phyloP scores from a whole-genome alignment of 805 yeast species.

The Sugiyamaella lignohabitans region DNA sequence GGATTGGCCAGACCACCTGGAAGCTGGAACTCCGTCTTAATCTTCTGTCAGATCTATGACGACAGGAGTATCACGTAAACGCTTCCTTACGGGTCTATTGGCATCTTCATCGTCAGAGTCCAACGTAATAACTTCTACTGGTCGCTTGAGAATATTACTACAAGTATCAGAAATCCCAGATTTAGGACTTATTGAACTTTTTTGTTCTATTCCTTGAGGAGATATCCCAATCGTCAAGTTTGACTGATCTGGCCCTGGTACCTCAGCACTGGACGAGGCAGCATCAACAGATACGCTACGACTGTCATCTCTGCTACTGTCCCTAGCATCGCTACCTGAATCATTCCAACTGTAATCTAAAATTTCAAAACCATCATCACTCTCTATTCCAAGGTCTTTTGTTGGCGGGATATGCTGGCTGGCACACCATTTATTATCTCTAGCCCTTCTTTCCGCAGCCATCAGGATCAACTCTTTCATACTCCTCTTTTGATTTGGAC shows the following conservation, averaged over 20 bases:
- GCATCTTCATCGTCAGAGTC: background rate
- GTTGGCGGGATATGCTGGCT: slow-evolving; percentile 3
- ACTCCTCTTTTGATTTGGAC: slow-evolving; percentile 25
- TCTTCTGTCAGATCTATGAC: background rate
- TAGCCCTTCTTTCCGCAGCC: slow-evolving; percentile 56
- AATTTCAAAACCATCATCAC: slow-evolving; percentile 4
- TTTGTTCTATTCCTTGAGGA: background rate
- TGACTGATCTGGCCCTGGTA: background rate
- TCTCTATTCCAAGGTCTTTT: slow-evolving; percentile 13
- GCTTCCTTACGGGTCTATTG: background rate
- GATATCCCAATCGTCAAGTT: background rate
- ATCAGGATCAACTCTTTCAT: slow-evolving; percentile 43
- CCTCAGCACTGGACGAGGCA: background rate
- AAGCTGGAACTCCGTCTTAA: background rate
- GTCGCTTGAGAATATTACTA: background rate
- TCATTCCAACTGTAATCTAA: background rate
- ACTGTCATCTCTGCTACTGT: background rate
- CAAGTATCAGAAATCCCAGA: background rate
- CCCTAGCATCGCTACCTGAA: background rate
- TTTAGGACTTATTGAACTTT: background rate
- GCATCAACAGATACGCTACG: too few species aligned
- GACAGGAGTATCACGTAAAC: too few species aligned
- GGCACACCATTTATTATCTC: slow-evolving; percentile 25
- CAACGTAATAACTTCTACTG: background rate
- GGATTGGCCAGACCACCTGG: too few species aligned